phyloP scores from a whole-genome alignment of 2,329 filamentous ascomycete genomes.

The Xylariaceae sp. region DNA sequence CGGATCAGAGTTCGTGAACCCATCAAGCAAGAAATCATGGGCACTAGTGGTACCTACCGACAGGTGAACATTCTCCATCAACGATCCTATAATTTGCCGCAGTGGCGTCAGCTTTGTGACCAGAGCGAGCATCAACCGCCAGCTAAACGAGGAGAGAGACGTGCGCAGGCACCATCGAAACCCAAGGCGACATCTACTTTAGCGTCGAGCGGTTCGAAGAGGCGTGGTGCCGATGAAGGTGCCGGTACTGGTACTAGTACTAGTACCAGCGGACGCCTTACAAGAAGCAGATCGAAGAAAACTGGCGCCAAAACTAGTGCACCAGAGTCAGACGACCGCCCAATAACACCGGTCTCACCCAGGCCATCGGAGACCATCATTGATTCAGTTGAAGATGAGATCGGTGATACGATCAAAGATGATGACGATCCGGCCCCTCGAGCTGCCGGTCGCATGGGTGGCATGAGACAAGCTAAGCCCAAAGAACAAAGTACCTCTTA shows the following conservation, averaged over 20 bases:
- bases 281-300: conserved; percentile 36
- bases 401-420: conserved; percentile 41
- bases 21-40: conserved; percentile 97
- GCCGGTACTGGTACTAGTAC: conserved; percentile 24
- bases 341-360: conserved; percentile 56
- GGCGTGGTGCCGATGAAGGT: conserved; percentile 37
- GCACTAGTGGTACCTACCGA: conserved; percentile 88
- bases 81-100: conserved; percentile 89
- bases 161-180: conserved; percentile 54
- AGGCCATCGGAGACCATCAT: conserved; percentile 38
- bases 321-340: conserved; percentile 43
- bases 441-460: conserved; percentile 46
- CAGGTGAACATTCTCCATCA: conserved; percentile 97
- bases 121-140: conserved; percentile 95
- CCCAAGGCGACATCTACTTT: conserved; percentile 38
- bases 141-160: conserved; percentile 77
- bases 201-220: conserved; percentile 35
- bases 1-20: conserved; percentile 91
- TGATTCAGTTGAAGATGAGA: conserved; percentile 48
- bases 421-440: conserved; percentile 38
- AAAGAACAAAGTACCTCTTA: conserved; percentile 75
- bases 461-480: conserved; percentile 46
- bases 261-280: conserved; percentile 31
- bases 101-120: conserved; percentile 91
- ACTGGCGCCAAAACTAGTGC: conserved; percentile 36